A percentile compares a stretch with the other conserved stretches of the same genome.
phyloP scores from a whole-genome alignment of 2,329 filamentous ascomycete genomes.

The Neopestalotiopsis sp. region DNA sequence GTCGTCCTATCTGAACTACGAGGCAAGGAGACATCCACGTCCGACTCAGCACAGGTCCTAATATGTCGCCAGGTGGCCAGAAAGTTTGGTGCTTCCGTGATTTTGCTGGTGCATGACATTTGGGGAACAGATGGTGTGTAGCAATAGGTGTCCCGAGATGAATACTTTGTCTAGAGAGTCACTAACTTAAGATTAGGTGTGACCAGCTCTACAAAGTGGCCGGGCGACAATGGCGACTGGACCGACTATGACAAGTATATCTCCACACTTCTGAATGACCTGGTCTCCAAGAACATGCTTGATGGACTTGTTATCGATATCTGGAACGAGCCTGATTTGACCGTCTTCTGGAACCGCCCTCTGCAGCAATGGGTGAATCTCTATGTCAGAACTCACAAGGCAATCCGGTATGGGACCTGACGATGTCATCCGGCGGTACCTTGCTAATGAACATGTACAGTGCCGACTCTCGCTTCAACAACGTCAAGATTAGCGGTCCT shows the following conservation, averaged over 20 bases:
- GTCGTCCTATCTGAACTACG: constrained; percentile 17
- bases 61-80: constrained; percentile 3
- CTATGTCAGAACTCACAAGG: constrained; percentile 22
- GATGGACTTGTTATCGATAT: constrained; percentile 25
- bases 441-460: background rate
- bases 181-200: background rate
- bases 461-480: constrained; percentile 18
- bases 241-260: constrained; percentile 40
- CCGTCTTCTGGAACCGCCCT: constrained; percentile 18
- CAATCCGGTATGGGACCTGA: constrained; percentile 13
- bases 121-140: constrained; percentile 33
- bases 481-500: constrained; percentile 17
- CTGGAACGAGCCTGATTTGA: constrained; percentile 17
- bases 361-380: constrained; percentile 21
- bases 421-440: no score
- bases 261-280: constrained; percentile 32
- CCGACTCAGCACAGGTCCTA: background rate
- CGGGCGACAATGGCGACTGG: constrained; percentile 47
- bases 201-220: constrained; percentile 37
- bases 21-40: background rate
- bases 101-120: constrained; percentile 20
- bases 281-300: constrained; percentile 35
- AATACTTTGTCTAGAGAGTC: background rate
- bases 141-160: background rate
- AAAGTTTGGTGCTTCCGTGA: constrained; percentile 15